A percentile compares a stretch with the other conserved stretches of the same genome.
Evolutionary conservation across 2,329 filamentous ascomycete species (phyloP).

Genomic region (Stemphylium beticola): DNA sequence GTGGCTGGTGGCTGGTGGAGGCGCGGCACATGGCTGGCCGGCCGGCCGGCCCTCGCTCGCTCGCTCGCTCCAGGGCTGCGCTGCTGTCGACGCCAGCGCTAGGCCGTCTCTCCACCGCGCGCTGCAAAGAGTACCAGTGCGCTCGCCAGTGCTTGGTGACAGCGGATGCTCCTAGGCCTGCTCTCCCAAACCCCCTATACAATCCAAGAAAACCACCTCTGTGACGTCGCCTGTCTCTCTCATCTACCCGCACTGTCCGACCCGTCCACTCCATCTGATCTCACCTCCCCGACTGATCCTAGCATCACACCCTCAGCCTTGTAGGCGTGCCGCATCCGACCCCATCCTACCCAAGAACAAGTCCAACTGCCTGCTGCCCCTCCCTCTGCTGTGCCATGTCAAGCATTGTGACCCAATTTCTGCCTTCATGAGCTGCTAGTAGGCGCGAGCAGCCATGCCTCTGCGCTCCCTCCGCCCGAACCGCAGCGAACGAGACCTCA

Average conservation of each 20-base stretch:
- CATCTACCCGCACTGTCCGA: background rate
- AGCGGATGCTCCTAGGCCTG: constrained; percentile 7
- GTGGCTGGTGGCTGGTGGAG: constrained; percentile 15
- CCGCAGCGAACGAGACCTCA: constrained; percentile 51
- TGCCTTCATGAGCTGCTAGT: constrained; percentile 46
- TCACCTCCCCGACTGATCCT: constrained; percentile 18
- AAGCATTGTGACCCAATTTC: constrained; percentile 32
- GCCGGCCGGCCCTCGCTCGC: too few relatives aligned
- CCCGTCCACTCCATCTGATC: constrained; percentile 6
- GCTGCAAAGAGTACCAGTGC: constrained; percentile 17
- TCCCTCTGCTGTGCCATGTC: constrained; percentile 41
- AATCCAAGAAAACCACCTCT: background rate
- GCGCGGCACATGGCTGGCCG: background rate
- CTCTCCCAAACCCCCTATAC: constrained; percentile 6
- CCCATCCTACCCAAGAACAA: constrained; percentile 13
- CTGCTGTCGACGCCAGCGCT: constrained; percentile 4
- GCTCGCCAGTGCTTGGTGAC: constrained; percentile 12
- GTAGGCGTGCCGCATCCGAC: constrained; percentile 15
- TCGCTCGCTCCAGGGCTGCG: too few relatives aligned
- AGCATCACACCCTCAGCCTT: constrained; percentile 22
- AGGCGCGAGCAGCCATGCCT: constrained; percentile 48
- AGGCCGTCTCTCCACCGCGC: constrained; percentile 15
- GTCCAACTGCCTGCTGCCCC: constrained; percentile 7
- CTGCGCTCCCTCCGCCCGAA: constrained; percentile 47
- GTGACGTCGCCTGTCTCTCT: constrained; percentile 7